phyloP scores from a whole-genome alignment of 176 grass and related monocot species.

The Calamus simplicifolius region DNA sequence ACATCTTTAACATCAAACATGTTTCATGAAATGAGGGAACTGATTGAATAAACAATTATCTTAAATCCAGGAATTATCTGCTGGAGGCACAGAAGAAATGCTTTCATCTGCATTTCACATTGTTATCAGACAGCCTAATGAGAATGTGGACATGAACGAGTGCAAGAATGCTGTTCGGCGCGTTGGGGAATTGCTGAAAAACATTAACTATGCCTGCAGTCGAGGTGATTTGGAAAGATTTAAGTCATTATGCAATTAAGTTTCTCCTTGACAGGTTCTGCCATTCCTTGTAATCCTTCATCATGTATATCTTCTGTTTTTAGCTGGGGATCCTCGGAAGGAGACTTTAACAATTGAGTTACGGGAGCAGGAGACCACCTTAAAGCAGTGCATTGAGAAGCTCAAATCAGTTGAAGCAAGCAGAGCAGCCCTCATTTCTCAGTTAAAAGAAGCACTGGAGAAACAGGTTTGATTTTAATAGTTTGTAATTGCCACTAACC shows the following conservation, averaged over 20 bases:
- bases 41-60: conserved; percentile 10
- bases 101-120: conserved; percentile 70
- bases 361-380: conserved; percentile 44
- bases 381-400: conserved; percentile 72
- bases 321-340: conserved; percentile 51
- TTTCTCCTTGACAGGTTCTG: not conserved
- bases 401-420: conserved; percentile 72
- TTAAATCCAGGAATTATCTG: conserved; percentile 60
- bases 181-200: conserved; percentile 67
- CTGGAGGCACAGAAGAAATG: conserved; percentile 75
- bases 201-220: conserved; percentile 50
- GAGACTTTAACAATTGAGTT: conserved; percentile 58
- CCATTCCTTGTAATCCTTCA: conserved; percentile 1
- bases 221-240: conserved; percentile 38
- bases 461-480: conserved; percentile 55
- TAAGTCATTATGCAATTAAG: not conserved
- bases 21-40: not conserved
- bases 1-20: conserved; percentile 3
- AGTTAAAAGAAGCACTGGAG: conserved; percentile 71
- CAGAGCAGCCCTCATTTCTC: conserved; percentile 52
- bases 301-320: conserved; percentile 23
- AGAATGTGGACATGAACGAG: conserved; percentile 57
- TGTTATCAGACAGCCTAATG: conserved; percentile 45
- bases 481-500: not conserved
- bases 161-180: conserved; percentile 51